Evolutionary conservation across 208 protist species (phyloP).

Genomic region (Acanthamoeba healyi): DNA sequence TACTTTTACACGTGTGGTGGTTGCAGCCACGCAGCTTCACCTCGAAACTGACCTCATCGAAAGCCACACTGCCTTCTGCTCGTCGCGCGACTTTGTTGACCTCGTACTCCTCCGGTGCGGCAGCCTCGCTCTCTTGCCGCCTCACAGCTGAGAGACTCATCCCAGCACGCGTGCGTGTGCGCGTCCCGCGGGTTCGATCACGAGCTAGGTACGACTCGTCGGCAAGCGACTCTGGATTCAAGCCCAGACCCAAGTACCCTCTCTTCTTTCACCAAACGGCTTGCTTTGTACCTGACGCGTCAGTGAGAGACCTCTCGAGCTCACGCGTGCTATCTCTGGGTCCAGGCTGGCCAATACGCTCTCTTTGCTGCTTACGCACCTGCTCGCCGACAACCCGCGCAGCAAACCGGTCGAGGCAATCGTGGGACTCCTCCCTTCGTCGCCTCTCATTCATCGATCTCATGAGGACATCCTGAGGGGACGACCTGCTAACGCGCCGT

Average conservation of each 20-base stretch:
- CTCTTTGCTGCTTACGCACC: neutral
- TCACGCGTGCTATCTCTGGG: neutral
- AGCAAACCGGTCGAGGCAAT: neutral
- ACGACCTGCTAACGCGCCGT: too few species aligned
- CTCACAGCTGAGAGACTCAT: too few species aligned
- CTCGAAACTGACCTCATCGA: neutral
- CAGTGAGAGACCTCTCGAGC: neutral
- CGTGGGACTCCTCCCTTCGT: too few species aligned
- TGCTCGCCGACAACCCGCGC: neutral
- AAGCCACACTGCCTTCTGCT: neutral
- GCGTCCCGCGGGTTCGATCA: too few species aligned
- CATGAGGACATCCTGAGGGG: too few species aligned
- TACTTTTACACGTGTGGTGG: neutral
- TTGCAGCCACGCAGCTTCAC: neutral
- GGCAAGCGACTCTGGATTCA: too few species aligned
- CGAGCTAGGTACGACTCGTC: too few species aligned
- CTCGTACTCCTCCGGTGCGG: neutral
- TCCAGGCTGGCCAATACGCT: neutral
- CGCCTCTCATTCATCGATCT: too few species aligned
- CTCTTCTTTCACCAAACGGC: too few species aligned
- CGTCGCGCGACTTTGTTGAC: neutral
- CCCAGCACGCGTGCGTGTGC: too few species aligned
- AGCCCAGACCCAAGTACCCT: too few species aligned
- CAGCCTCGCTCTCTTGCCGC: neutral
- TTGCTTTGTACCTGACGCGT: too few species aligned